These are phyloP conservation scores for Sporothrix pallida DNA, from an alignment of 2,329 filamentous ascomycete species.

Conservation along the genomic window DNA sequence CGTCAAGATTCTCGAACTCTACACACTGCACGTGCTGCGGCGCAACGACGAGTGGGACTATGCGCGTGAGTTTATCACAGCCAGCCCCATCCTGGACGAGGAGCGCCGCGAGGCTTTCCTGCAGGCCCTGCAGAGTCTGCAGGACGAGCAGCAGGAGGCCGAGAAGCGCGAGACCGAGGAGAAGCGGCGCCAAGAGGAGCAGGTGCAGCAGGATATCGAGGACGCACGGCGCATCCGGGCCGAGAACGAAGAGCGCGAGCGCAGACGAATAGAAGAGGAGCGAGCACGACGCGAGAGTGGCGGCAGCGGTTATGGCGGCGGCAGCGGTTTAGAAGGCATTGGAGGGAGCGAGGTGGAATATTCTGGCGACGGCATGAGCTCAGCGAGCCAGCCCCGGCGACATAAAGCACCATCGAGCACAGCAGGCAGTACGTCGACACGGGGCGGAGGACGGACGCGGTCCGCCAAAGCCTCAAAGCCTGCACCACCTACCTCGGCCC, in stretches of 20 bases:
- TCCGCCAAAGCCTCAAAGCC: conserved; percentile 41
- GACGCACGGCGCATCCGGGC: conserved; percentile 60
- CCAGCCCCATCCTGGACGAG: conserved; percentile 87
- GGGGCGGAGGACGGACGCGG: conserved; percentile 43
- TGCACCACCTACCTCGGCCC: conserved; percentile 1
- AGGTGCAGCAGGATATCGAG: conserved; percentile 61
- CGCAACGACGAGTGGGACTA: conserved; percentile 97
- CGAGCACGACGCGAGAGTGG: conserved; percentile 54
- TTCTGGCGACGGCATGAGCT: conserved; percentile 26
- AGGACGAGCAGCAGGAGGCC: conserved; percentile 81
- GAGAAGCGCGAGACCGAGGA: conserved; percentile 68
- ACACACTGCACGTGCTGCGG: conserved; percentile 92
- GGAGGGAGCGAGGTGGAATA: conserved; percentile 22
- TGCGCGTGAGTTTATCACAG: conserved; percentile 84
- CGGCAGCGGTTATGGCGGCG: neutral
- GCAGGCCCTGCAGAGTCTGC: conserved; percentile 80
- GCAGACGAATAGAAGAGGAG: conserved; percentile 61
- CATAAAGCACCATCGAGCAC: conserved; percentile 57
- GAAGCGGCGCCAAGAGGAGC: conserved; percentile 61
- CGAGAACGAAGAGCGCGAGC: conserved; percentile 65
- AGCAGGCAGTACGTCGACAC: conserved; percentile 44
- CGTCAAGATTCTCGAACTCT: conserved; percentile 92
- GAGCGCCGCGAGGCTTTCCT: conserved; percentile 89
- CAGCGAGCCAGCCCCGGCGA: conserved; percentile 67
- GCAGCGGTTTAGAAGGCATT: neutral